These are phyloP conservation scores for Geranium brycei DNA, from an alignment of 345 rosid genomes.

Conservation along the genomic window DNA sequence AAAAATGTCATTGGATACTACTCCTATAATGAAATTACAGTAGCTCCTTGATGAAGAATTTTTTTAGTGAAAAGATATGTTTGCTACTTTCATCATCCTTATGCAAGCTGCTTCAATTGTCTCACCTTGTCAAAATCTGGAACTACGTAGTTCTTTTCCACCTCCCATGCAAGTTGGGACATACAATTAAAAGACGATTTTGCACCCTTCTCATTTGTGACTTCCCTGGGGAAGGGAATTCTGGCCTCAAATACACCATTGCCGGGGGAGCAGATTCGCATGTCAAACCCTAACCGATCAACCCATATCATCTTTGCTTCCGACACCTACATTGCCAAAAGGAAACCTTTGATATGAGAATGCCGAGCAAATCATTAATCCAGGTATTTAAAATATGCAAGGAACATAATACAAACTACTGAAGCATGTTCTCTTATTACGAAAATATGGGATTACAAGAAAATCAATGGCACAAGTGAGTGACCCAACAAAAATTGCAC, in stretches of 20 bases:
- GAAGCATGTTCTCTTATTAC: neutral
- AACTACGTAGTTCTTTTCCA: conserved; percentile 50
- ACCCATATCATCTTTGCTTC: conserved; percentile 84
- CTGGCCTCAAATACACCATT: conserved; percentile 52
- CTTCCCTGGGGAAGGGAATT: conserved; percentile 82
- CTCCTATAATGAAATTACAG: no score
- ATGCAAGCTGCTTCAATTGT: conserved; percentile 37
- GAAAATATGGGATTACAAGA: conserved; percentile 1
- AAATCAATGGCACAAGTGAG: no score
- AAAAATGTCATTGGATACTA: no score
- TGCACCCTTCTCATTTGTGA: conserved; percentile 70
- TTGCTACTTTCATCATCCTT: neutral
- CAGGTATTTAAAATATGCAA: no score
- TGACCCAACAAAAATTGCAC: no score
- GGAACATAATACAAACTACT: neutral
- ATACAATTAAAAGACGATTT: conserved; percentile 82
- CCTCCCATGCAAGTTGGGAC: conserved; percentile 96
- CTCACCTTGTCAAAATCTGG: conserved; percentile 53
- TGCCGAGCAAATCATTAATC: neutral
- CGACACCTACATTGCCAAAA: conserved; percentile 36
- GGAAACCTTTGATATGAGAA: conserved; percentile 4
- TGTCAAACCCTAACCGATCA: conserved; percentile 75
- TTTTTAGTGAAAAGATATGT: no score
- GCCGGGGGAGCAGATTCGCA: conserved; percentile 46
- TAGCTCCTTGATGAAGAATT: no score